phyloP scores from a whole-genome alignment of 2,329 filamentous ascomycete species.

The Exophiala calicioides region DNA sequence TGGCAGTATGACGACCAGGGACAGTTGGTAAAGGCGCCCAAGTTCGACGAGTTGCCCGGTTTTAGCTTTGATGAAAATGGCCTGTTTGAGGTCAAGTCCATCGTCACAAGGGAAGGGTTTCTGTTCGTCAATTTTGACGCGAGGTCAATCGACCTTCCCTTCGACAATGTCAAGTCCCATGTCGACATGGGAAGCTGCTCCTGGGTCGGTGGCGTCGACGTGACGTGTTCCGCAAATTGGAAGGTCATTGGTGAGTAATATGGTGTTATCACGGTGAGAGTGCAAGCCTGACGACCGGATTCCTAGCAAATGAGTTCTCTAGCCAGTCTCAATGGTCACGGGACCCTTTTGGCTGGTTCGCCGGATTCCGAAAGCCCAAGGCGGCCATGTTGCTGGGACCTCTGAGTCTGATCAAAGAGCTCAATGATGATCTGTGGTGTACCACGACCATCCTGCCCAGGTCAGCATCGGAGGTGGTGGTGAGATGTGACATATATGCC shows the following conservation, averaged over 20 bases:
- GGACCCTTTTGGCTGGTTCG: constrained; percentile 21
- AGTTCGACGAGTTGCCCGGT: constrained; percentile 57
- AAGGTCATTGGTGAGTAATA: constrained; percentile 29
- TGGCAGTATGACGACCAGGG: constrained; percentile 63
- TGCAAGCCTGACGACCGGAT: too few relatives aligned
- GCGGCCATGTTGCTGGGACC: constrained; percentile 18
- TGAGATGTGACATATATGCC: constrained; percentile 24
- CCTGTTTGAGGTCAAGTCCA: constrained; percentile 44
- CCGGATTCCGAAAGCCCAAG: constrained; percentile 18
- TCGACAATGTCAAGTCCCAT: constrained; percentile 28
- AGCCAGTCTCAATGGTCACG: constrained; percentile 23
- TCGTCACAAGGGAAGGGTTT: constrained; percentile 23
- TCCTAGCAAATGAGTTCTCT: constrained; percentile 27
- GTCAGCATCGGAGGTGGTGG: constrained; percentile 14
- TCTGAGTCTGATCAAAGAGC: constrained; percentile 25
- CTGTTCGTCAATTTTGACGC: constrained; percentile 30
- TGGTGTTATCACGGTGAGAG: too few relatives aligned
- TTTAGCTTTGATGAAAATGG: constrained; percentile 60
- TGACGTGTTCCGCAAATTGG: constrained; percentile 23
- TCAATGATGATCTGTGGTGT: constrained; percentile 23
- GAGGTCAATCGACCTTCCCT: constrained; percentile 26
- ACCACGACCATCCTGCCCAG: constrained; percentile 23
- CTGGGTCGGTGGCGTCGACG: constrained; percentile 21
- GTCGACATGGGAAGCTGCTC: constrained; percentile 19
- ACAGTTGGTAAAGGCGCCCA: constrained; percentile 61